Evolutionary conservation across 352 stramenopile species (phyloP), one percentile per base, ranked within the genome.

Genomic region (Phytophthora agathidicida): DNA sequence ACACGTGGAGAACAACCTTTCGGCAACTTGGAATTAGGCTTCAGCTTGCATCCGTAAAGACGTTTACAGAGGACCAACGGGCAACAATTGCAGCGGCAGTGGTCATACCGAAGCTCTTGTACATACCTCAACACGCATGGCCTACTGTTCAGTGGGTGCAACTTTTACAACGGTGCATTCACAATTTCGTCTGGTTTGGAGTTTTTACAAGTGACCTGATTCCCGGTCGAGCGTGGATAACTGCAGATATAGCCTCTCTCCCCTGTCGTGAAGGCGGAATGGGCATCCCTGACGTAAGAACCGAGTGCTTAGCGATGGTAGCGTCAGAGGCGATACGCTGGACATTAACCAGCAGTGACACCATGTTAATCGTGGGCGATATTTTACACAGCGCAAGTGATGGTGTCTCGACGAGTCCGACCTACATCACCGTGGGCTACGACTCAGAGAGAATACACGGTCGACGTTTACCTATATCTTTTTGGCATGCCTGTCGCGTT

Each of bases 61-160:
- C 32, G 2, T 9, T 33, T 7, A 51, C 31, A 5, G 31, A 37
- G 5, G 39, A 60, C 20, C 51, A 60, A 27, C 51, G 50, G 7
- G 45, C 20, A 7, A 3, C 5, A 1, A 24, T 59, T 19, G 39
- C 16, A 1, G 2, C 28, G 3, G 20, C 51, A 1, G 30, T 51
- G 2, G 30, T 51, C 17, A 44, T 60, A 2, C 39, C 41, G 5
- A 60, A 51, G 14, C 11, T 60, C 1, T 13, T 27, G 5, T 51
- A 51, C 17, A 39, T 60, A n/a, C 36, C 5, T 3, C 30, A 44
- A 7, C 45, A 53, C n/a, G 45, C 32, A 5, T 53, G 45, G 45
- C 45, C 31, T 2, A 23, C 31, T 1, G 16, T 22, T 9, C 11
- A 16, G 2, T 11, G 2, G 3, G 23, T 51, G 7, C 7, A 43